Evolutionary conservation across 1,284 basidiomycete species (phyloP).

Genomic region (Phenoliferia sp.): DNA sequence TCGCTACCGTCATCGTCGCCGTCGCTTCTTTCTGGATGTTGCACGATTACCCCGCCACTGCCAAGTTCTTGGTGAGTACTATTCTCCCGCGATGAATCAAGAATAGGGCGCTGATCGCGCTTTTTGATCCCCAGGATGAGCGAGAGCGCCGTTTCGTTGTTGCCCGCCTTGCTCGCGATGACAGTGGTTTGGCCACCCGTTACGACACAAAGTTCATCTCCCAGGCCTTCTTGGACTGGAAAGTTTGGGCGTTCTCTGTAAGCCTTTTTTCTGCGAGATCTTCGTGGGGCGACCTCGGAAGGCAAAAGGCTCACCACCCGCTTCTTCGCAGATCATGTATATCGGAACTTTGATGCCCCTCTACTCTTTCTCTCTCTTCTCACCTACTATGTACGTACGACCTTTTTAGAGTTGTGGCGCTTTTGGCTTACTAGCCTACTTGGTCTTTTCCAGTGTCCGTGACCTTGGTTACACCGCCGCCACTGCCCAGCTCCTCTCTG

Average conservation of each 20-base stretch:
- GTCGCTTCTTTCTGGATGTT: constrained; percentile 38
- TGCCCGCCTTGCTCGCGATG: constrained; percentile 45
- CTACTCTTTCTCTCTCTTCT: constrained; percentile 43
- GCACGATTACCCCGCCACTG: constrained; percentile 49
- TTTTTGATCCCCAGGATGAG: constrained; percentile 32
- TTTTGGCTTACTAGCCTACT: neutral
- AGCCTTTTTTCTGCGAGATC: no score
- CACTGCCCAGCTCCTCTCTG: constrained; percentile 34
- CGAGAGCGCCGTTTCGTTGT: constrained; percentile 42
- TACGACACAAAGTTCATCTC: constrained; percentile 40
- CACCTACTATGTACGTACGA: constrained; percentile 44
- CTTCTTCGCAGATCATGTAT: constrained; percentile 8
- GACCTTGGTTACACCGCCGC: constrained; percentile 36
- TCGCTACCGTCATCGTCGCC: constrained; percentile 43
- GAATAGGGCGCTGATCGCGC: constrained; percentile 46
- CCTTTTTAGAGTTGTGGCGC: constrained; percentile 38
- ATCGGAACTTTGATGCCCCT: constrained; percentile 15
- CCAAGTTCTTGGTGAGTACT: neutral
- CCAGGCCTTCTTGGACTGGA: constrained; percentile 43
- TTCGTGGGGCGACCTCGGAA: neutral
- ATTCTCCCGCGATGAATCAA: neutral
- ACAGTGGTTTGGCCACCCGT: constrained; percentile 40
- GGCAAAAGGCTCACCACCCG: neutral
- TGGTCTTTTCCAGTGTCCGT: neutral
- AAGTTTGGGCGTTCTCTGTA: constrained; percentile 49